Evolutionary conservation across 2,329 filamentous ascomycete species (phyloP).

Genomic region (Cordyceps fumosorosea): DNA sequence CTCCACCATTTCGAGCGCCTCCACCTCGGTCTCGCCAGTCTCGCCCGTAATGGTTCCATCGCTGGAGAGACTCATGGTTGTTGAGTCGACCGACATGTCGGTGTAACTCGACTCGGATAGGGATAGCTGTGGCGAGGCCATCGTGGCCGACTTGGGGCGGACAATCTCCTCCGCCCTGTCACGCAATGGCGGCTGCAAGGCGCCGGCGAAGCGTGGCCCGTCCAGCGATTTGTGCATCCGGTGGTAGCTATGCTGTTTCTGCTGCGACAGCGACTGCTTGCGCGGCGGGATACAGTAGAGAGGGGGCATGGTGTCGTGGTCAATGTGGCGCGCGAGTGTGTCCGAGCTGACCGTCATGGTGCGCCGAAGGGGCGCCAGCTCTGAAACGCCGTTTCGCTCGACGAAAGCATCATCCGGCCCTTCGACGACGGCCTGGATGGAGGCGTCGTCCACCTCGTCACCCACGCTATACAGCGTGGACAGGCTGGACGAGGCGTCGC

Average conservation of each 20-base stretch:
- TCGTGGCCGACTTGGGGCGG: conserved; percentile 12
- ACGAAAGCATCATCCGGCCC: conserved; percentile 27
- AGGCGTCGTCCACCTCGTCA: conserved; percentile 25
- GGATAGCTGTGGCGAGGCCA: conserved; percentile 12
- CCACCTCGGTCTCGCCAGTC: conserved; percentile 5
- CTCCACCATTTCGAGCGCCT: background rate
- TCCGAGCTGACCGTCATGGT: conserved; percentile 12
- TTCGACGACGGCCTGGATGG: background rate
- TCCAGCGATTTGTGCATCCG: conserved; percentile 1
- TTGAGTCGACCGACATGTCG: conserved; percentile 18
- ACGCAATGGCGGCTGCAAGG: conserved; percentile 10
- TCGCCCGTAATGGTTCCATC: background rate
- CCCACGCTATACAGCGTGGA: conserved; percentile 52
- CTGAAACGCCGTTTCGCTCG: conserved; percentile 12
- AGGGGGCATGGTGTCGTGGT: conserved; percentile 3
- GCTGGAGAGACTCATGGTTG: background rate
- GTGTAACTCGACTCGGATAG: conserved; percentile 21
- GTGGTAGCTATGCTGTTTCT: background rate
- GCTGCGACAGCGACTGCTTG: background rate
- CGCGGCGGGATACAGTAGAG: background rate
- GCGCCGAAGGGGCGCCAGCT: conserved; percentile 3
- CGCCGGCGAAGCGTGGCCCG: conserved; percentile 4
- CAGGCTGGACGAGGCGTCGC: conserved; percentile 44
- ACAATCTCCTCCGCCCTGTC: background rate
- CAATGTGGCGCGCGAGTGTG: background rate